These are phyloP conservation scores for Candida insectalens DNA, from an alignment of 805 yeast genomes.

Conservation along the genomic window DNA sequence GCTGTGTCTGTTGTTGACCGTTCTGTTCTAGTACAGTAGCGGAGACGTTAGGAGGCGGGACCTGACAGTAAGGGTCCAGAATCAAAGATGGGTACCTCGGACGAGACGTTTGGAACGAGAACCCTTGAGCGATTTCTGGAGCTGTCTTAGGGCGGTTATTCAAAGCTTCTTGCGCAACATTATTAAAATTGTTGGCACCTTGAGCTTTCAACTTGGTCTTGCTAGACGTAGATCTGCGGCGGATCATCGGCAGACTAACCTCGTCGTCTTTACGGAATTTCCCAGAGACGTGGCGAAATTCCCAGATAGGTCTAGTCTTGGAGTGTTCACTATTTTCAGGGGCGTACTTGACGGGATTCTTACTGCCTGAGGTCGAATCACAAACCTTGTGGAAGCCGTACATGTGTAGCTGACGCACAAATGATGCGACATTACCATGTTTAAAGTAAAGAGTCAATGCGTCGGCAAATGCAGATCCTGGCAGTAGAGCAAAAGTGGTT, in stretches of 20 bases:
- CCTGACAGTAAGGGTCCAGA: conserved; percentile 32
- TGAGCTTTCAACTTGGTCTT: neutral
- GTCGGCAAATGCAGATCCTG: conserved; percentile 52
- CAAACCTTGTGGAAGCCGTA: conserved; percentile 85
- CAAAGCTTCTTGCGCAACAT: too few species aligned
- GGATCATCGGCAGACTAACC: conserved; percentile 32
- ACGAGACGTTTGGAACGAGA: conserved; percentile 21
- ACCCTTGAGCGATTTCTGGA: conserved; percentile 4
- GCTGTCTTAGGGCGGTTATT: too few species aligned
- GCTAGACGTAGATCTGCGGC: conserved; percentile 30
- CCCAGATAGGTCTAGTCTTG: conserved; percentile 34
- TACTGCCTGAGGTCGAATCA: conserved; percentile 24
- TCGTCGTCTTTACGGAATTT: conserved; percentile 40
- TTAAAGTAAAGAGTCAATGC: conserved; percentile 72
- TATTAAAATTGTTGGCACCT: neutral
- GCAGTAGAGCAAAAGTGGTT: conserved; percentile 54
- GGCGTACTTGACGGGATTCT: neutral
- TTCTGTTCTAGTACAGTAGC: too few species aligned
- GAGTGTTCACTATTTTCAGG: neutral
- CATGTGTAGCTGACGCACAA: conserved; percentile 93
- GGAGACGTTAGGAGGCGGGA: neutral
- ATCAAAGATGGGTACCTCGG: conserved; percentile 38
- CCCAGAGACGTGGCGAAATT: conserved; percentile 44
- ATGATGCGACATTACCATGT: conserved; percentile 88
- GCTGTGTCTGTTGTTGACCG: neutral